A percentile compares a stretch with the other conserved stretches of the same genome.
Conservation (phyloP, 2,329 filamentous ascomycete genomes). For the Fusarium mundagurra region DNA sequence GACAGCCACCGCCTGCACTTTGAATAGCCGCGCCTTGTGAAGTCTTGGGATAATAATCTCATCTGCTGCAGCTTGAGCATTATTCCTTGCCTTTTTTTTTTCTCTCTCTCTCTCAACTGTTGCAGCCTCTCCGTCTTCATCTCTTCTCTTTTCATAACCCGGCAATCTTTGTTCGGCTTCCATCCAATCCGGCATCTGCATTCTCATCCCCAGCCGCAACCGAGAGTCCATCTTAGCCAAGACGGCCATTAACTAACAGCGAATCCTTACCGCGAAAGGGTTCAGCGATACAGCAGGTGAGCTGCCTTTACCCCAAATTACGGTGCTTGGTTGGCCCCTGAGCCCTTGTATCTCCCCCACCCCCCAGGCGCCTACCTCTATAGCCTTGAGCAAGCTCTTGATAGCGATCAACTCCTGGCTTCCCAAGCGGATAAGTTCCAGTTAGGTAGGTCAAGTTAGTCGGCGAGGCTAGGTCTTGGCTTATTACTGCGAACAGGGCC, state of each 20-base stretch:
- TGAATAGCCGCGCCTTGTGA: conserved; percentile 7
- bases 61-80: background rate
- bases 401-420: conserved; percentile 14
- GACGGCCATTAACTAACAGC: conserved; percentile 10
- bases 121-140: background rate
- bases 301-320: conserved; percentile 24
- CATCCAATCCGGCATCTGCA: conserved; percentile 20
- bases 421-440: conserved; percentile 3
- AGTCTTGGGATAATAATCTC: background rate
- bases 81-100: background rate
- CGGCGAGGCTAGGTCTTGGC: conserved; percentile 37
- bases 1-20: conserved; percentile 16
- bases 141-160: background rate
- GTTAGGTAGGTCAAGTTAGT: conserved; percentile 1
- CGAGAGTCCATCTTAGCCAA: conserved; percentile 23
- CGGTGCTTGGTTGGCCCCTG: conserved; percentile 29
- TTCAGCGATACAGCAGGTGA: conserved; percentile 17
- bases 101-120: background rate
- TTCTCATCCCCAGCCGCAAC: conserved; percentile 33
- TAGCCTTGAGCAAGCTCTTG: conserved; percentile 1
- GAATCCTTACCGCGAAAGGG: conserved; percentile 22
- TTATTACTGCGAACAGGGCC: conserved; percentile 34
- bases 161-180: background rate
- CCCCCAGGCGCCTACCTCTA: conserved; percentile 26
- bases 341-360: conserved; percentile 31